Percentiles rank a stretch among this genome's conserved stretches.
These are phyloP conservation scores for Bryum argenteum DNA, from an alignment of 225 moss, liverwort and hornwort species.

Conservation along the genomic window DNA sequence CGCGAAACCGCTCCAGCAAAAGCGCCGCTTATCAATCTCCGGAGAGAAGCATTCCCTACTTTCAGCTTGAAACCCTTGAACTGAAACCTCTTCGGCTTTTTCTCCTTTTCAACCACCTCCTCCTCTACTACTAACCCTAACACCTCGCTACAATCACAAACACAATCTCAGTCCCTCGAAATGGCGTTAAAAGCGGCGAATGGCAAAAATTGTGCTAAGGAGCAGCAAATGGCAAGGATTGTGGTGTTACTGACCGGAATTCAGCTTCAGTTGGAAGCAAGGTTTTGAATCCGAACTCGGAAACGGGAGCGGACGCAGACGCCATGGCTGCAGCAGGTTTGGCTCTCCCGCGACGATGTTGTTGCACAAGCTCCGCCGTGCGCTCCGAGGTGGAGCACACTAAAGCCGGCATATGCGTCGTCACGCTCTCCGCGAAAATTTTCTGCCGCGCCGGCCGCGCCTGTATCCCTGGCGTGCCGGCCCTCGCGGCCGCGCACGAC, in stretches of 20 bases:
- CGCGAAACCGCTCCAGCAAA: constrained; percentile 94
- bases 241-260: constrained; percentile 45
- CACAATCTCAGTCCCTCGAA: constrained; percentile 6
- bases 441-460: constrained; percentile 42
- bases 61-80: constrained; percentile 57
- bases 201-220: too few relatives aligned
- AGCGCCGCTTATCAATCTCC: constrained; percentile 85
- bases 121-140: constrained; percentile 47
- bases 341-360: constrained; percentile 25
- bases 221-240: too few relatives aligned
- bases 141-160: constrained; percentile 43
- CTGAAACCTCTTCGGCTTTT: constrained; percentile 16
- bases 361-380: constrained; percentile 9
- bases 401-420: constrained; percentile 32
- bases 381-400: constrained; percentile 25
- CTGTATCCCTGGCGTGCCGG: constrained; percentile 36
- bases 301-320: constrained; percentile 28
- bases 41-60: constrained; percentile 71
- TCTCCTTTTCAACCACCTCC: constrained; percentile 18
- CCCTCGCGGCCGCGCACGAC: constrained; percentile 9
- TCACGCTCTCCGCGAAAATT: constrained; percentile 38
- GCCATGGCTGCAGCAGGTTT: constrained; percentile 30
- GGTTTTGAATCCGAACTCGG: constrained; percentile 13
- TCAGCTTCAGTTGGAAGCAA: constrained; percentile 50
- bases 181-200: too few relatives aligned